phyloP scores from a whole-genome alignment of 2,329 filamentous ascomycete genomes.

The Fusarium piperis region DNA sequence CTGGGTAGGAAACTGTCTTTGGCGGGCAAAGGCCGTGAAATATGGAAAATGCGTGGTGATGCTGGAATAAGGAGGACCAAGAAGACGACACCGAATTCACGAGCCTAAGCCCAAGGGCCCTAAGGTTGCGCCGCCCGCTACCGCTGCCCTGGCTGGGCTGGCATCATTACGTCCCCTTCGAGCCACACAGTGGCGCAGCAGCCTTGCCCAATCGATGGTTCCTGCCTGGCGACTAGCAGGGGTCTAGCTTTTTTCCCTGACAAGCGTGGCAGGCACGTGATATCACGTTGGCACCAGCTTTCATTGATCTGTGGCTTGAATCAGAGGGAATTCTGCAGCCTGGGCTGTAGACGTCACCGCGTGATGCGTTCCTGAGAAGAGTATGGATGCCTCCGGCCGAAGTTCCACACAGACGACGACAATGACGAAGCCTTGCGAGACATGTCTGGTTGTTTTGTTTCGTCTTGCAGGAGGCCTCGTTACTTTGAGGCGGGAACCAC shows the following conservation, averaged over 20 bases:
- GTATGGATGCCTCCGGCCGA: conserved; percentile 24
- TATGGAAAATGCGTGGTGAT: conserved; percentile 40
- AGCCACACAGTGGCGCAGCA: conserved; percentile 42
- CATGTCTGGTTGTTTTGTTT: conserved; percentile 7
- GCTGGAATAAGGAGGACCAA: conserved; percentile 46
- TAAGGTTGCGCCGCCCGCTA: conserved; percentile 36
- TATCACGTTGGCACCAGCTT: not conserved
- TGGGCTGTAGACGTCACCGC: conserved; percentile 35
- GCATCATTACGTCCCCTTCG: conserved; percentile 26
- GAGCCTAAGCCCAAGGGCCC: conserved; percentile 44
- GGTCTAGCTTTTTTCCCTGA: not conserved
- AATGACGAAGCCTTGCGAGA: not conserved
- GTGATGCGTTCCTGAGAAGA: conserved; percentile 23
- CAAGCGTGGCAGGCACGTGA: conserved; percentile 27
- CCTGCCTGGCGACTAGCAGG: not conserved
- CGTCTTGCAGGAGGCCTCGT: conserved; percentile 1
- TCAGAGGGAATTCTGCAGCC: conserved; percentile 35
- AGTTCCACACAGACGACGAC: not conserved
- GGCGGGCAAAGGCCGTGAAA: conserved; percentile 29
- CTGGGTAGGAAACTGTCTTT: conserved; percentile 7
- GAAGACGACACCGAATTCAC: conserved; percentile 45
- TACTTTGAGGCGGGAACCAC: not conserved
- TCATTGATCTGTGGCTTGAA: conserved; percentile 27
- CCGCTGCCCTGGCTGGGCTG: conserved; percentile 10
- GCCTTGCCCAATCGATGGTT: conserved; percentile 3